Base-by-base conservation (phyloP, 1,284 basidiomycete genomes). In the Pseudozyma pruni region DNA sequence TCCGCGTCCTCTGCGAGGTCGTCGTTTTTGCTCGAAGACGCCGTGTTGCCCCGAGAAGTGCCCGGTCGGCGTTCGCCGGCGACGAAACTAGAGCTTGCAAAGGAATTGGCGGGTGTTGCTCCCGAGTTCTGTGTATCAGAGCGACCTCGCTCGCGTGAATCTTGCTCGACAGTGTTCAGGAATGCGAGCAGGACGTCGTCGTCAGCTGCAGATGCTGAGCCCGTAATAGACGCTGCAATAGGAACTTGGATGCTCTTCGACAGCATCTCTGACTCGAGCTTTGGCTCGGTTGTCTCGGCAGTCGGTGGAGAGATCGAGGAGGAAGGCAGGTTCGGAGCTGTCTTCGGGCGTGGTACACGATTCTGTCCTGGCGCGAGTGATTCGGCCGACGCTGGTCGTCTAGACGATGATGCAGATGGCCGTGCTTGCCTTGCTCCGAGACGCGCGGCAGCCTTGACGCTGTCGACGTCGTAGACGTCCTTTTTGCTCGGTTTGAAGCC, bases 401-500 rank as follows among this genome's bases (percentile, higher is more conserved):
- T 1, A 10, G n/a, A n/a, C n/a, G n/a, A n/a, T n/a, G n/a, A n/a
- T n/a, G 38, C 38, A 1, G 43, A 17, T 22, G 38, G 11, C 4
- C 41, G 48, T n/a, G 8, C 19, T 2, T 44, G 40, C 13, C 45
- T 40, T 0, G 19, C 32, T 8, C 47, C 58, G 7, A 72, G 11
- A 17, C 46, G 41, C 16, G 69, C 69, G 7, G 69, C 69, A 10
- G 69, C 69, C 29, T 62, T 66, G 31, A 72, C 62, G n/a, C 34
- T 51, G 39, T 72, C 69, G 34, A 72, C 35, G n/a, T 67, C 62
- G 37, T 72, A 72, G 6, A 72, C 62, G 35, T 72, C 43, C 20
- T 46, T 72, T 27, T 40, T 62, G 35, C 53, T 51, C 38, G 58
- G 27, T 35, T 23, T 39, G 14, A 51, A 33, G 9, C 49, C 54